Evolutionary conservation across 164 flowering plant genomes (phyloP).

Genomic region (Tinospora cordifolia): DNA sequence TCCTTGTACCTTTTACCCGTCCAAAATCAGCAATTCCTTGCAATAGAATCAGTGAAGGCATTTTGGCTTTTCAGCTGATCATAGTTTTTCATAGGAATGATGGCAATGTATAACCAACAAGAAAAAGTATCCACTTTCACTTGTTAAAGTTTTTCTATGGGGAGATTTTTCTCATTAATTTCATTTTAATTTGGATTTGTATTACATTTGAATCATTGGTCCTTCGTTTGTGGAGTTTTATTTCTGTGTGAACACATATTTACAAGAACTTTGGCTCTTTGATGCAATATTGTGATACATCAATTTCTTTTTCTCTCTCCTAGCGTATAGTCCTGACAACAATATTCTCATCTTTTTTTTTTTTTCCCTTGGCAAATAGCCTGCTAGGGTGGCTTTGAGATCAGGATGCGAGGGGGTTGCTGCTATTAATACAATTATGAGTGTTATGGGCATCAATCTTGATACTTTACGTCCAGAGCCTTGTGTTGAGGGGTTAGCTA

Average conservation of each 20-base stretch:
- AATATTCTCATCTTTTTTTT: background rate
- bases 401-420: slow-evolving; percentile 90
- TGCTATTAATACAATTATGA: slow-evolving; percentile 95
- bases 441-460: slow-evolving; percentile 98
- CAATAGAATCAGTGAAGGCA: too few relatives aligned
- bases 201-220: background rate
- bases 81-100: too few relatives aligned
- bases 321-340: background rate
- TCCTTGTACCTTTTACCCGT: too few relatives aligned
- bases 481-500: slow-evolving; percentile 90
- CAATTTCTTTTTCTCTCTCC: background rate
- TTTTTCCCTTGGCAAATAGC: slow-evolving; percentile 34
- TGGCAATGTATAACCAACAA: too few relatives aligned
- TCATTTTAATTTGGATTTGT: background rate
- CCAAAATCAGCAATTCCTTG: too few relatives aligned
- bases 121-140: too few relatives aligned
- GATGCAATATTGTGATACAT: background rate
- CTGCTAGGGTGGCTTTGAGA: slow-evolving; percentile 70
- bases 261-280: background rate
- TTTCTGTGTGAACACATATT: background rate
- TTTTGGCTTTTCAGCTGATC: too few relatives aligned
- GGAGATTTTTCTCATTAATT: background rate
- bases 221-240: background rate
- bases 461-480: slow-evolving; percentile 88
- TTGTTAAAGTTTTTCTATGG: too few relatives aligned